Base-by-base conservation (phyloP, 805 yeast genomes). In the Cyberlindnera bimundalis region DNA sequence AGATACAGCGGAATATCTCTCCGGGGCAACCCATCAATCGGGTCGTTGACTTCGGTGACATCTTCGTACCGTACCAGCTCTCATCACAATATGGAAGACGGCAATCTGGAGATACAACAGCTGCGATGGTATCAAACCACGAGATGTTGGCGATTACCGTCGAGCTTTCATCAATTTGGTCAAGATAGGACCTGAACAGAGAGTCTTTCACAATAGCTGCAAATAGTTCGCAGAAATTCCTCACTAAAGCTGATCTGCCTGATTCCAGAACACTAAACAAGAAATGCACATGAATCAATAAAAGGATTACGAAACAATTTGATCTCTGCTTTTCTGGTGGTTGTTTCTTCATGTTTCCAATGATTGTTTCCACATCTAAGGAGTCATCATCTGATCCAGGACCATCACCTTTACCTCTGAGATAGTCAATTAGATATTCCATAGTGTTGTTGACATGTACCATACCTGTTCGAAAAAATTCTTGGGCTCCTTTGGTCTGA, bases 21-120 rank as follows among this genome's bases (percentile, higher is more conserved):
- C 78, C 79, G 0, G 82, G 81, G 46, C 82, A 77, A 1, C 81
- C 82, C 72, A 73, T 74, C 70, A 77, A 66, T 40, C 65, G 67
- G 6, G 74, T 66, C 0, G 79, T 74, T 14, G 80, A 74, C 5
- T 71, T 64, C 10, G 53, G 51, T 42, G 67, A 71, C 20, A 56
- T 50, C 37, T 60, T 64, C 8, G 64, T 58, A 2, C 81, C 81
- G 48, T 73, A 76, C 79, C 80, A 76, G 15, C 59, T 66, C 9
- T 74, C 71, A 21, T 65, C 68, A 55, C 79, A 74, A 41, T 61
- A 74, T 0, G 82, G 81, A 23, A 74, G 51, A 14, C 82, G 57
- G 48, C 76, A 75, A 54, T 76, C 81, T 1, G 81, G 76, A 1
- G 80, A 73, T 2, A 72, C 75, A 12, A 77, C 59, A 1, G 81